These are phyloP conservation scores for Ramalina peruviana DNA, from an alignment of 495 filamentous ascomycete species.

Conservation along the genomic window DNA sequence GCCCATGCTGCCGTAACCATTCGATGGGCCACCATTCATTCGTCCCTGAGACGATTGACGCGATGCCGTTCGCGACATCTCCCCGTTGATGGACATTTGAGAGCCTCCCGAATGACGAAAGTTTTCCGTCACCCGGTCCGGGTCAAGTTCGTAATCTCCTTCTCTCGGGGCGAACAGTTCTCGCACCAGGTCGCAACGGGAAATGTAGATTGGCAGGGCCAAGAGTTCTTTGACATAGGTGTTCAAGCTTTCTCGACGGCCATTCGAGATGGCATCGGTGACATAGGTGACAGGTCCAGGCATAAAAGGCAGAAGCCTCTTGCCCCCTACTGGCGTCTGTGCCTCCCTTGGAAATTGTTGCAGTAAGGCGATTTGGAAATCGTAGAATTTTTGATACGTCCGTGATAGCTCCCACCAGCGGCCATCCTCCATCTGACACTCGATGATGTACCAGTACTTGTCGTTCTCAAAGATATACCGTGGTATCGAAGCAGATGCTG, in stretches of 20 bases:
- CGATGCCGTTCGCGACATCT: constrained; percentile 42
- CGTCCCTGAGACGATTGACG: constrained; percentile 63
- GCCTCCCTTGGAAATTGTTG: constrained; percentile 91
- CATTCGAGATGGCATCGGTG: constrained; percentile 91
- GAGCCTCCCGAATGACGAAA: constrained; percentile 58
- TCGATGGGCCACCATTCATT: constrained; percentile 38
- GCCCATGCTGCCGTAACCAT: constrained; percentile 36
- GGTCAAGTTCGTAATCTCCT: constrained; percentile 86
- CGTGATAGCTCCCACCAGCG: constrained; percentile 83
- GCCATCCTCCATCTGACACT: constrained; percentile 81
- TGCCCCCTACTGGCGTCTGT: constrained; percentile 60
- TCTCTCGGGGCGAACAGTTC: constrained; percentile 80
- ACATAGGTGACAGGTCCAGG: constrained; percentile 95
- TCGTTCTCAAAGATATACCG: constrained; percentile 93
- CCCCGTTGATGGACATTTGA: constrained; percentile 44
- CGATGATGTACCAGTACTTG: constrained; percentile 97
- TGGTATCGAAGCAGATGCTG: constrained; percentile 71
- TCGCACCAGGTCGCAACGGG: constrained; percentile 67
- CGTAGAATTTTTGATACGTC: constrained; percentile 97
- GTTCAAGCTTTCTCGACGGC: constrained; percentile 78
- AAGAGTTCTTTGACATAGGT: constrained; percentile 89
- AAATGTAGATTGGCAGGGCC: constrained; percentile 68
- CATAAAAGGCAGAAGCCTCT: constrained; percentile 91
- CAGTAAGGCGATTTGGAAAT: constrained; percentile 90
- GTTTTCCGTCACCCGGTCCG: constrained; percentile 47